phyloP scores from a whole-genome alignment of 2,329 filamentous ascomycete genomes.

The Colletotrichum limetticola region DNA sequence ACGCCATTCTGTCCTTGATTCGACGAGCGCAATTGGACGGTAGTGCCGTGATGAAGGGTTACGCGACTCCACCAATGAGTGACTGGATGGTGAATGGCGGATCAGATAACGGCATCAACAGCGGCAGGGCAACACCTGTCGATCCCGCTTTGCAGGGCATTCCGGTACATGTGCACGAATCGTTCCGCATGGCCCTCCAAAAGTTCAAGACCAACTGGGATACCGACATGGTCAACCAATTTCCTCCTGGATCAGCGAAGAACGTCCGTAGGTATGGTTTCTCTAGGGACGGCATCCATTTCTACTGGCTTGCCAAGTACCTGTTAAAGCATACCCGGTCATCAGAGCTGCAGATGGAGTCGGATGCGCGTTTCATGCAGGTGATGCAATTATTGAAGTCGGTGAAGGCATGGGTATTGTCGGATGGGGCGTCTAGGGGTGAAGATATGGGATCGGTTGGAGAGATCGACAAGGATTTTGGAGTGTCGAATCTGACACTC shows the following conservation, averaged over 20 bases:
- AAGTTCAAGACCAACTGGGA: constrained; percentile 82
- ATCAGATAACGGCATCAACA: constrained; percentile 51
- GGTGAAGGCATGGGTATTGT: constrained; percentile 68
- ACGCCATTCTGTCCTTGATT: constrained; percentile 74
- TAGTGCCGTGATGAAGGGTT: constrained; percentile 48
- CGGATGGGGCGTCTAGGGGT: constrained; percentile 72
- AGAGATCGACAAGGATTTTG: constrained; percentile 75
- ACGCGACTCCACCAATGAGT: constrained; percentile 67
- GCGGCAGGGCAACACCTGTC: constrained; percentile 58
- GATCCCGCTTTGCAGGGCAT: constrained; percentile 49
- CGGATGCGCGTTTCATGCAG: constrained; percentile 70
- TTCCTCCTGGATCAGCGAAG: constrained; percentile 61
- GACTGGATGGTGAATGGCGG: constrained; percentile 64
- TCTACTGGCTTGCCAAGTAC: constrained; percentile 77
- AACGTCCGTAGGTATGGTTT: constrained; percentile 73
- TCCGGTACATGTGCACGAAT: constrained; percentile 58
- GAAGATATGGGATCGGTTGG: constrained; percentile 76
- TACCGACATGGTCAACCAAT: constrained; percentile 74
- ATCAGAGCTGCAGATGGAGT: constrained; percentile 63
- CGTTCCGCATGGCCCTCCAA: constrained; percentile 67
- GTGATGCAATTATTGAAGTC: constrained; percentile 71
- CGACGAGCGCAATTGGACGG: constrained; percentile 55
- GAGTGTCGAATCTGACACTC: constrained; percentile 70
- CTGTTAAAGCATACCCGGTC: constrained; percentile 69
- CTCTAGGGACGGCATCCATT: constrained; percentile 77